Conservation (phyloP, 768 basidiomycete genomes). For the Tephrocybe sp. region DNA sequence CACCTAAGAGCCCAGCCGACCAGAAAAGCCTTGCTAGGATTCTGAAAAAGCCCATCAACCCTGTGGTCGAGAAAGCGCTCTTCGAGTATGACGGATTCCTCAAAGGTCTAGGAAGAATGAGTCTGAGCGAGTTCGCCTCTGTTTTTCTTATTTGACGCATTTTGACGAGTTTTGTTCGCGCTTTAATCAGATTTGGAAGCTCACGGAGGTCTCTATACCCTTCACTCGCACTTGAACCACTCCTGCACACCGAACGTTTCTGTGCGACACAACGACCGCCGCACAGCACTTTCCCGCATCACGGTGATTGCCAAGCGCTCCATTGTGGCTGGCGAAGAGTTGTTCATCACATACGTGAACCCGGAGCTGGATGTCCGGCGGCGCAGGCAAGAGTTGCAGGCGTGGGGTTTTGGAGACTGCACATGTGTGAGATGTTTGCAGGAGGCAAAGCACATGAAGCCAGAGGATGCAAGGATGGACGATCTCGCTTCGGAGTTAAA, state of each 20-base stretch:
- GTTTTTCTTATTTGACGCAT: slow-evolving; percentile 4
- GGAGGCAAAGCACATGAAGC: slow-evolving; percentile 47
- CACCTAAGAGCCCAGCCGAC: slow-evolving; percentile 47
- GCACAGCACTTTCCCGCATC: slow-evolving; percentile 70
- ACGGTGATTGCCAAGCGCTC: slow-evolving; percentile 66
- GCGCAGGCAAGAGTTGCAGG: slow-evolving; percentile 54
- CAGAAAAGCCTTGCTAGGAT: slow-evolving; percentile 59
- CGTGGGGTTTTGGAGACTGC: slow-evolving; percentile 79
- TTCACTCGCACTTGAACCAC: slow-evolving; percentile 90
- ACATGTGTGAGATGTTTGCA: slow-evolving; percentile 63
- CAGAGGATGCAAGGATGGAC: slow-evolving; percentile 32
- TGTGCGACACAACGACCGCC: slow-evolving; percentile 73
- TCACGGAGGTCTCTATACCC: slow-evolving; percentile 81
- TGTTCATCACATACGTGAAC: slow-evolving; percentile 78
- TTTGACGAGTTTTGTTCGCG: not conserved
- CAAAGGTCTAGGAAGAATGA: slow-evolving; percentile 73
- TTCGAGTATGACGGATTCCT: slow-evolving; percentile 81
- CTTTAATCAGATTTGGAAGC: slow-evolving; percentile 66
- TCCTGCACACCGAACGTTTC: slow-evolving; percentile 79
- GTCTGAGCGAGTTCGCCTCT: slow-evolving; percentile 61
- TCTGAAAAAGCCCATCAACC: slow-evolving; percentile 48
- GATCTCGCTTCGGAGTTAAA: slow-evolving; percentile 62
- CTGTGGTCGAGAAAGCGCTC: slow-evolving; percentile 53
- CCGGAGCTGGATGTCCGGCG: slow-evolving; percentile 48
- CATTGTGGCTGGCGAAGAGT: slow-evolving; percentile 72